Percentiles rank a stretch among this genome's conserved stretches.
Conservation (phyloP, 2,329 filamentous ascomycete genomes). For the Sporothrix brasiliensis region DNA sequence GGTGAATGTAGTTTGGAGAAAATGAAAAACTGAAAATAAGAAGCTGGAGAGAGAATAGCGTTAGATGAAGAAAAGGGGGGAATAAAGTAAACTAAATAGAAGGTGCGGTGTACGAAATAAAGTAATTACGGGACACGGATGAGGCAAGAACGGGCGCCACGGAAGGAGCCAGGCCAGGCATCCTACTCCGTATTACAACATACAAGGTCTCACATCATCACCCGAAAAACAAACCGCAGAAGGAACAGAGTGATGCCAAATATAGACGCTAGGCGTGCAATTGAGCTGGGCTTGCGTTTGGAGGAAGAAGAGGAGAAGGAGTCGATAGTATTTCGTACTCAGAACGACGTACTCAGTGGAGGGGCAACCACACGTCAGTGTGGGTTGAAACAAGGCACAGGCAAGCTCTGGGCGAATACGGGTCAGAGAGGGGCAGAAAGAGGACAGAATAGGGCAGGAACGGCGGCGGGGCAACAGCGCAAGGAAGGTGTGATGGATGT, state of each 20-base stretch:
- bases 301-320: background rate
- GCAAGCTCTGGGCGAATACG: slow-evolving; percentile 21
- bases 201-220: slow-evolving; percentile 27
- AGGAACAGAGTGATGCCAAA: slow-evolving; percentile 15
- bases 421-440: background rate
- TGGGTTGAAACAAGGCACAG: slow-evolving; percentile 27
- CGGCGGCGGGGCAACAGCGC: slow-evolving; percentile 5
- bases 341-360: background rate
- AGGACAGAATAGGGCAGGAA: background rate
- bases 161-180: slow-evolving; percentile 3
- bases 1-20: background rate
- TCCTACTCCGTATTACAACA: background rate
- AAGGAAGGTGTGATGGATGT: background rate
- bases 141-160: background rate
- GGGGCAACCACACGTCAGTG: slow-evolving; percentile 16
- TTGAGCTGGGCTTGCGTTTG: slow-evolving; percentile 8
- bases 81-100: slow-evolving; percentile 13
- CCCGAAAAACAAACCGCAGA: background rate
- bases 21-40: background rate
- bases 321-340: background rate
- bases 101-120: slow-evolving; percentile 8
- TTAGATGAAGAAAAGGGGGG: background rate
- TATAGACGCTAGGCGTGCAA: slow-evolving; percentile 20
- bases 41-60: background rate
- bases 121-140: background rate